Base-by-base conservation (phyloP, 2,329 filamentous ascomycete genomes). In the Penicillium sp. region DNA sequence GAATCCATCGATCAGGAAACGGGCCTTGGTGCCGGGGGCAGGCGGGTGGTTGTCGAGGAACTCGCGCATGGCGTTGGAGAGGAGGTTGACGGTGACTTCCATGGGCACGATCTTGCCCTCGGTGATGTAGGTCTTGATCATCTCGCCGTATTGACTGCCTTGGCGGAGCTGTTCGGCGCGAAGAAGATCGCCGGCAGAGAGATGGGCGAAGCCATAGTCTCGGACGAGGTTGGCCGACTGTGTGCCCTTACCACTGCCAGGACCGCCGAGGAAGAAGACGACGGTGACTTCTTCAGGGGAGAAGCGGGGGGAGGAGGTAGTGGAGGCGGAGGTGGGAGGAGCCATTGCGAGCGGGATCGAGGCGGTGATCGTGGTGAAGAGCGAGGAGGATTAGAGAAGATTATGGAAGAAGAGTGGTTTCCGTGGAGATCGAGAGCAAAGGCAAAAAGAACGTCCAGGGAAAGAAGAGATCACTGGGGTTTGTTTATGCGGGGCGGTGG, bases 21-120 rank as follows among this genome's bases (percentile, higher is more conserved):
- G 83, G 45, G 80, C 80, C 67, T 82, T 84, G 13, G 47, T 54
- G 13, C 52, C 55, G 65, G 67, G 45, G 50, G 55, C 45, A 55
- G 60, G 53, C n/a, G 57, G 54, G 44, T 65, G 61, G 48, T 76
- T 71, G 47, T 76, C 65, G 45, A 95, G 81, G 9, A 80, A 77
- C 7, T 79, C 82, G 48, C 77, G 78, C 88, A 98, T 97, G 49
- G 90, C 89, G 70, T 95, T 95, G 73, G 96, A 90, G 38, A 98
- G 80, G 33, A 98, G 75, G 62, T 90, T 85, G 50, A 98, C 86
- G 4, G 93, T 98, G 43, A 97, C 90, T 71, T 97, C 91, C 88
- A 95, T 95, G n/a, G 93, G 93, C 55, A 98, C 93, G 69, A 98
- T 98, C 60, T 83, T 83, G 50, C 93, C 93, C 67, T 98, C 85